Base-by-base conservation (phyloP, 495 filamentous ascomycete genomes). In the Xylaria cubensis region DNA sequence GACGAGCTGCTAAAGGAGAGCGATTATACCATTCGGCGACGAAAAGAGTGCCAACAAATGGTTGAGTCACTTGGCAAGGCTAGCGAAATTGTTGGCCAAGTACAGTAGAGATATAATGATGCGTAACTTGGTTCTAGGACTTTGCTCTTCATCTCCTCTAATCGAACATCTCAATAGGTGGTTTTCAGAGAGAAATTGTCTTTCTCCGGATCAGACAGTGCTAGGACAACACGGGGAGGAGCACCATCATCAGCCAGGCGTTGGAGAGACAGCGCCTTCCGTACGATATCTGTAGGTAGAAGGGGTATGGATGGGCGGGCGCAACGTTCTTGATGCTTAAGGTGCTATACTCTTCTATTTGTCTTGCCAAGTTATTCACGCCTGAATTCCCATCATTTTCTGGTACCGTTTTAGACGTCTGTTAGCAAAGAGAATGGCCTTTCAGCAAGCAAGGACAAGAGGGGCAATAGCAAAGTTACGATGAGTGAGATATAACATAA, bases 31-130 rank as follows among this genome's bases (percentile, higher is more conserved):
- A 85, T 95, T 76, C 89, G 97, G 72, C 88, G 97, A 81, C 90
- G 97, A 79, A 98, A 99, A 86, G 97, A 99, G 83, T 99, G 97
- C 85, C 93, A 95, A 82, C 94, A 97, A 82, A 98, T 98, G 97
- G 96, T 99, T 24, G 97, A 99, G 83, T 94, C 92, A 55, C 84
- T 99, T 72, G 82, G 86, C 69, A 91, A 91, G 77, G 96, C 96
- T 55, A 94, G 89, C 78, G 97, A 99, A 87, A 98, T 99, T 84
- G 96, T 99, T 76, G 93, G 91, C 80, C 94, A 98, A 81, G 94
- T 98, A 71, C 95, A 98, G 89, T 98, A 88, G 53, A 66, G 21
- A 44, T 41, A 29, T 24, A 7, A 58, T 65, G 24, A 39, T 44
- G 36, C n/a, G 9, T 58, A 51, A 48, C 56, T 17, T 39, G 12